A percentile compares a stretch with the other conserved stretches of the same genome.
These are phyloP conservation scores for Plasmodium berghei DNA, from an alignment of 169 alveolate genomes.

Conservation along the genomic window DNA sequence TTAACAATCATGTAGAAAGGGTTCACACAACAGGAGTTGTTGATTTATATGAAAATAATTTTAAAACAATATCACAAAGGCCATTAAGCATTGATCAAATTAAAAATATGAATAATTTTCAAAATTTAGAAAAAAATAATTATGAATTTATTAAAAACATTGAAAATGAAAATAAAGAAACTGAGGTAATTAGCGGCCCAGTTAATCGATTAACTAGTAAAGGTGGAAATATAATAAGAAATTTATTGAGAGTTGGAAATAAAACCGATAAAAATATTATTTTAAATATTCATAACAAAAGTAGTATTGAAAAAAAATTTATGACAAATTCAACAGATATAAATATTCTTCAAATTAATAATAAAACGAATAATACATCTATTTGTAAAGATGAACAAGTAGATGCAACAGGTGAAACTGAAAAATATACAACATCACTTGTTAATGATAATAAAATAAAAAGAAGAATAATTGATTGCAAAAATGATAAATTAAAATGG, in stretches of 20 bases:
- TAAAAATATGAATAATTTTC: neutral
- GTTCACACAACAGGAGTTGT: constrained; percentile 5
- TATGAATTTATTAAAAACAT: neutral
- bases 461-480: constrained; percentile 62
- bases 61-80: neutral
- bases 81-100: neutral
- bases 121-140: constrained; percentile 1
- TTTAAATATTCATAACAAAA: too few species aligned
- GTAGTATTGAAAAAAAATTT: neutral
- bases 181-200: neutral
- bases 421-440: neutral
- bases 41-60: constrained; percentile 41
- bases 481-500: constrained; percentile 66
- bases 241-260: neutral
- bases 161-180: neutral
- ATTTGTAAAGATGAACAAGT: neutral
- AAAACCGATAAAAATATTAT: neutral
- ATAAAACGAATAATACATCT: neutral
- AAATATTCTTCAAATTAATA: neutral
- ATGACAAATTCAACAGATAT: neutral
- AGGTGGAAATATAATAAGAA: neutral
- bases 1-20: neutral
- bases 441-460: constrained; percentile 11
- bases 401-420: neutral
- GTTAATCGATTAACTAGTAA: neutral